Percentiles rank a stretch among this genome's conserved stretches.
Evolutionary conservation across 1,284 basidiomycete species (phyloP).

Genomic region (Omphalotus olearius): DNA sequence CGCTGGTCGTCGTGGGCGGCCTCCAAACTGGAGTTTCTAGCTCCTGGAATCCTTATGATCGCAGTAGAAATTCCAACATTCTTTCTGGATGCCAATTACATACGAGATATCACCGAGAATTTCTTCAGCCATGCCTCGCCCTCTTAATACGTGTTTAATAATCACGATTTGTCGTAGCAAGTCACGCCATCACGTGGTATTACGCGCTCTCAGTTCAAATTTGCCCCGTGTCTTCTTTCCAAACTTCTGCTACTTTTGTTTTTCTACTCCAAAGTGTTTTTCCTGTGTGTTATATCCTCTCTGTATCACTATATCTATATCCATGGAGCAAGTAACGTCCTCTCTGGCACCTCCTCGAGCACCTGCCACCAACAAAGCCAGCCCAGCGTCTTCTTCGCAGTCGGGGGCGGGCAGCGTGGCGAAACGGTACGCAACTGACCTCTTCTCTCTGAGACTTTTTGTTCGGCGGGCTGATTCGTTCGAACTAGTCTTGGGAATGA

Average conservation of each 20-base stretch:
- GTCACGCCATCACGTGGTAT: constrained; percentile 6
- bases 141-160: too few species aligned
- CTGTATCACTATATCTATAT: constrained; percentile 5
- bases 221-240: neutral
- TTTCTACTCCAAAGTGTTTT: neutral
- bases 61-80: too few species aligned
- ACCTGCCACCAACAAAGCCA: constrained; percentile 43
- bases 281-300: constrained; percentile 5
- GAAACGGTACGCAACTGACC: constrained; percentile 52
- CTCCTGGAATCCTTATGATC: too few species aligned
- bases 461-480: neutral
- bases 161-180: too few species aligned
- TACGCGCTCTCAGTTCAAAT: neutral
- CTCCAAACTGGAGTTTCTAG: too few species aligned
- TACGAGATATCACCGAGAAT: too few species aligned
- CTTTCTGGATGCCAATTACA: too few species aligned
- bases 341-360: constrained; percentile 57
- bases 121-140: too few species aligned
- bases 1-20: too few species aligned
- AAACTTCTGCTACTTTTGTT: constrained; percentile 1
- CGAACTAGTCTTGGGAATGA: constrained; percentile 63
- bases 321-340: constrained; percentile 71
- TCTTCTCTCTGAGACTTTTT: too few species aligned
- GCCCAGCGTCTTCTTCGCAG: constrained; percentile 42
- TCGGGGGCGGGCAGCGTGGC: constrained; percentile 72